Base-by-base conservation (phyloP, 371 early-diverging fungal species). In the Funneliformis caledonium region DNA sequence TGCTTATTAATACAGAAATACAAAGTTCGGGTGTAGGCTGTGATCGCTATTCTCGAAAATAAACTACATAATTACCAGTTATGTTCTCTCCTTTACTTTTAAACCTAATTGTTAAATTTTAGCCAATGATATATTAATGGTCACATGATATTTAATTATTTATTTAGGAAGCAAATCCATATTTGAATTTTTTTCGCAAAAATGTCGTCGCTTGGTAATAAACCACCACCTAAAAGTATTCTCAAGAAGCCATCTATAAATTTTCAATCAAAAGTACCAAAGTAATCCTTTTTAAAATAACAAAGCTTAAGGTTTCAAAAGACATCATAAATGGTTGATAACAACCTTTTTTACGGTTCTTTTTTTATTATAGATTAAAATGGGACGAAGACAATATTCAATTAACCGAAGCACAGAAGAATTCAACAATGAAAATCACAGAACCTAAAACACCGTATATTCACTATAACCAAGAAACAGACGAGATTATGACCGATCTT, bases 371-470 rank as follows among this genome's bases (percentile, higher is more conserved):
- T 84, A 91, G 95, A 65, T 85, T 96, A 83, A 92, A 90, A 81
- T 98, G 98, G 98, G 98, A 98, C 85, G 99, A 98, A 87, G 97
- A 96, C 80, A 97, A 95, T 83, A 82, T 98, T 64, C 88, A 89
- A 84, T 84, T 95, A 37, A 97, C 96, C 2, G 98, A 98, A 85
- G 92, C 93, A 0, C 94, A 96, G 84, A 96, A 96, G 85, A 92
- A 92, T 81, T 88, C 96, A 10, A 96, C 94, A 22, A 97, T 97
- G 97, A 98, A 98, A 87, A 96, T 98, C 16, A 92, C 93, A 61
- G 98, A 99, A 83, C 98, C 98, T n/a, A 95, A 94, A 85, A 99
- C 99, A 2, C 99, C 99, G 1, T 99, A 88, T 82, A 93, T 98
- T 60, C 91, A 92, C 68, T 97, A 97, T 85, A 89, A 97, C 84